A percentile compares a stretch with the other conserved stretches of the same genome.
Conservation (phyloP, 495 filamentous ascomycete genomes). For the Penicillium ochrochloron region DNA sequence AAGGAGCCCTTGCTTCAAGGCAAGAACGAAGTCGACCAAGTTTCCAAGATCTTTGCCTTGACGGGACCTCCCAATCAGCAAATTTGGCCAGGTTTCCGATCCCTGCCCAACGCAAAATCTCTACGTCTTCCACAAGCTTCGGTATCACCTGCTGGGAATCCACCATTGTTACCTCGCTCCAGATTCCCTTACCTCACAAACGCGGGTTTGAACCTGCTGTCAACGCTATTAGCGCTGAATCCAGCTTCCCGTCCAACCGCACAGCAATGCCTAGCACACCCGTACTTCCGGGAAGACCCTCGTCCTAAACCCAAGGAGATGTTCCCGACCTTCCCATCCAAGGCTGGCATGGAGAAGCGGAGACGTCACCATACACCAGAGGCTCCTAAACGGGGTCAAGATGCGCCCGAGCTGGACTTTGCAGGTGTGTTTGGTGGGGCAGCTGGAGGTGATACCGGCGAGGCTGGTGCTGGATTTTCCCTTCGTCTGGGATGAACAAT, state of each 20-base stretch:
- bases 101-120: constrained; percentile 85
- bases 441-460: constrained; percentile 67
- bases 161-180: constrained; percentile 56
- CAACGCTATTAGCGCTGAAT: constrained; percentile 72
- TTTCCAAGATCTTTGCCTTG: constrained; percentile 83
- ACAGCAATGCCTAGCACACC: constrained; percentile 70
- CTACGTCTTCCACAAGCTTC: constrained; percentile 71
- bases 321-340: constrained; percentile 92
- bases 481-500: constrained; percentile 64
- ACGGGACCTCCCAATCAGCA: constrained; percentile 88
- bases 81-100: constrained; percentile 84
- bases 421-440: constrained; percentile 82
- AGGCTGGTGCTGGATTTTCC: constrained; percentile 82
- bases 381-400: constrained; percentile 78
- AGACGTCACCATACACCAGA: constrained; percentile 75
- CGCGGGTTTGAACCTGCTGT: constrained; percentile 72
- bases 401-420: constrained; percentile 68
- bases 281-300: constrained; percentile 89
- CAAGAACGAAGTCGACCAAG: constrained; percentile 91
- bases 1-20: constrained; percentile 87
- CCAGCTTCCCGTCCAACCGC: constrained; percentile 73
- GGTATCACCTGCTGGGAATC: constrained; percentile 23
- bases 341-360: constrained; percentile 89
- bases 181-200: constrained; percentile 82
- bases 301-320: constrained; percentile 82